Conservation (phyloP, 192 early-diverging fungal species). For the Entrophospora sp. region DNA sequence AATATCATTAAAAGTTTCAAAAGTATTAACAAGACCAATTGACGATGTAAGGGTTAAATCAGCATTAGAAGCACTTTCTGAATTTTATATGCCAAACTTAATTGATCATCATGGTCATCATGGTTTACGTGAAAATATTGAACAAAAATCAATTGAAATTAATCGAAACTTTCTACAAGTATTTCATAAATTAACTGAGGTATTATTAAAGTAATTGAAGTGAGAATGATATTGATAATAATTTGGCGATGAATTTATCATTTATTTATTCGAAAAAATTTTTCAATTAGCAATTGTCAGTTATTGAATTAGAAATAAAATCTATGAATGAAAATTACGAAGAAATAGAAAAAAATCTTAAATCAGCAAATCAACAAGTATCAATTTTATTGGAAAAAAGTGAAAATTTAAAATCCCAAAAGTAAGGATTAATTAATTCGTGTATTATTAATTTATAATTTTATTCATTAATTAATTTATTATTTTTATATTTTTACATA, state of each 20-base stretch:
- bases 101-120: not conserved
- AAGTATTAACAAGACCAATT: slow-evolving; percentile 40
- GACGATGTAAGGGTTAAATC: slow-evolving; percentile 55
- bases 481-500: not conserved
- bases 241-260: not conserved
- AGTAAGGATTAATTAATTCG: slow-evolving; percentile 29
- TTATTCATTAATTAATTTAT: not conserved
- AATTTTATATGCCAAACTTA: slow-evolving; percentile 49
- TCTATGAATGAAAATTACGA: slow-evolving; percentile 48
- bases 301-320: slow-evolving; percentile 50
- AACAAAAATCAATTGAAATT: slow-evolving; percentile 40
- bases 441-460: not conserved
- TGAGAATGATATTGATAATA: not conserved
- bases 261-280: slow-evolving; percentile 5
- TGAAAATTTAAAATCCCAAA: slow-evolving; percentile 49
- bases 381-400: slow-evolving; percentile 56
- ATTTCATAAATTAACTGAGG: slow-evolving; percentile 46
- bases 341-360: slow-evolving; percentile 51
- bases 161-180: slow-evolving; percentile 47
- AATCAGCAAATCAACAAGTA: slow-evolving; percentile 48
- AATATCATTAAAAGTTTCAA: slow-evolving; percentile 35
- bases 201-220: slow-evolving; percentile 2
- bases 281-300: slow-evolving; percentile 41
- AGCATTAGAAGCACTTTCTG: slow-evolving; percentile 53
- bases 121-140: slow-evolving; percentile 51